Evolutionary conservation across 1,284 basidiomycete genomes (phyloP).

Genomic region (Agaricales sp.): DNA sequence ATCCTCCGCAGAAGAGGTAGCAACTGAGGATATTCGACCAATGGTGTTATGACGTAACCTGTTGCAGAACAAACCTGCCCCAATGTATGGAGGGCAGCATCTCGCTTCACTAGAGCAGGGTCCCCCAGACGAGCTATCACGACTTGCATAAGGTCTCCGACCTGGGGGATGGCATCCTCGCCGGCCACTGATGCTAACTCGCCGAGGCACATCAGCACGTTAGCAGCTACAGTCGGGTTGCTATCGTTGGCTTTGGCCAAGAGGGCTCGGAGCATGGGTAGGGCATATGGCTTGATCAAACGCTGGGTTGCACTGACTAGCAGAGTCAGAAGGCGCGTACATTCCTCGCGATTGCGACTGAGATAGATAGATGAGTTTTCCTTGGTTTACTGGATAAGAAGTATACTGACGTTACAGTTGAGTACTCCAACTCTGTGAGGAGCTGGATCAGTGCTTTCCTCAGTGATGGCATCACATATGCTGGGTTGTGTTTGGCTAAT

Average conservation of each 20-base stretch:
- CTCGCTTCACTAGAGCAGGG: constrained; percentile 78
- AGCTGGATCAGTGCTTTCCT: constrained; percentile 95
- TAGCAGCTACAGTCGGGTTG: constrained; percentile 84
- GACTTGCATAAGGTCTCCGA: constrained; percentile 83
- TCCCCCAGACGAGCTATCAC: constrained; percentile 86
- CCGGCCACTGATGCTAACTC: constrained; percentile 92
- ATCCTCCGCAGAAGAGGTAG: constrained; percentile 85
- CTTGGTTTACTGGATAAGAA: too few relatives aligned
- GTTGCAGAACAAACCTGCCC: constrained; percentile 96
- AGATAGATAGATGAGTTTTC: constrained; percentile 24
- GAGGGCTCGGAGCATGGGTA: constrained; percentile 92
- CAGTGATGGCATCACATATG: constrained; percentile 97
- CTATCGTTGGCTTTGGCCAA: constrained; percentile 81
- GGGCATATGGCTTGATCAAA: constrained; percentile 93
- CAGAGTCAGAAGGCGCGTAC: constrained; percentile 78
- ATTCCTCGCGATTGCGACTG: constrained; percentile 79
- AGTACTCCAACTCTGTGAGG: constrained; percentile 95
- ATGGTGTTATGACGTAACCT: constrained; percentile 87
- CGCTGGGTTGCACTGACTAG: constrained; percentile 87
- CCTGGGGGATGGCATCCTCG: constrained; percentile 80
- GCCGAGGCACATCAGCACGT: constrained; percentile 91
- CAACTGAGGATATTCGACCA: constrained; percentile 87
- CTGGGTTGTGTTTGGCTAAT: constrained; percentile 92
- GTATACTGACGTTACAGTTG: constrained; percentile 67
- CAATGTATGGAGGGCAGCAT: constrained; percentile 89